Evolutionary conservation across 805 yeast genomes (phyloP).

Genomic region (Phaffomyces thermotolerans): DNA sequence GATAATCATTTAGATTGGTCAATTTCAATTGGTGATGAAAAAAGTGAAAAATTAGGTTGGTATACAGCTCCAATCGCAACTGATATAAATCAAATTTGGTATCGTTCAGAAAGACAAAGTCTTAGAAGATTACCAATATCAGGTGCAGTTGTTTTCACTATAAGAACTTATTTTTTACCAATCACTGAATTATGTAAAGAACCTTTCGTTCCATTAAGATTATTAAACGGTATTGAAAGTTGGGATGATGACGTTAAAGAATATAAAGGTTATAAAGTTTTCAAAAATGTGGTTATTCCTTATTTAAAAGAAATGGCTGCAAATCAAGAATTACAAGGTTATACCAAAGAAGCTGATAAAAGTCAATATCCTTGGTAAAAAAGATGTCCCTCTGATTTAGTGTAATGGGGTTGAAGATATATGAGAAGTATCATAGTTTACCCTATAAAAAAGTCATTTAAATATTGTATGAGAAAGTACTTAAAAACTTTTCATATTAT

Average conservation of each 20-base stretch:
- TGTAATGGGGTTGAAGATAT: too few relatives aligned
- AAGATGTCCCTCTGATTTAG: too few relatives aligned
- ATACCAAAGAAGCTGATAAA: constrained; percentile 15
- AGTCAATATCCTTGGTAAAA: constrained; percentile 11
- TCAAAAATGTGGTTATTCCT: constrained; percentile 47
- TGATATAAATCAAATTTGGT: constrained; percentile 40
- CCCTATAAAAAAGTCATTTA: too few relatives aligned
- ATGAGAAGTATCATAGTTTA: too few relatives aligned
- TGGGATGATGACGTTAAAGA: constrained; percentile 56
- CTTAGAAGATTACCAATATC: constrained; percentile 52
- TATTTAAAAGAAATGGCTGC: constrained; percentile 41
- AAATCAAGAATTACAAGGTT: constrained; percentile 21
- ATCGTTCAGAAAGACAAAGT: constrained; percentile 60
- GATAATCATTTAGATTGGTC: constrained; percentile 63
- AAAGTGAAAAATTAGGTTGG: constrained; percentile 50
- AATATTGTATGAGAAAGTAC: too few relatives aligned
- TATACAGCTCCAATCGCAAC: constrained; percentile 47
- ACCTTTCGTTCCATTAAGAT: constrained; percentile 54
- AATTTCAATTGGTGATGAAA: constrained; percentile 52
- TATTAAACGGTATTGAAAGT: constrained; percentile 49
- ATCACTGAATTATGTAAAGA: constrained; percentile 46
- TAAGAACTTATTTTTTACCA: constrained; percentile 58
- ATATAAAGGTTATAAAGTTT: constrained; percentile 52
- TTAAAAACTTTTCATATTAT: too few relatives aligned
- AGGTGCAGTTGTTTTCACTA: constrained; percentile 53